Base-by-base conservation (phyloP, 2,329 filamentous ascomycete genomes). In the Cladosporium sp. region DNA sequence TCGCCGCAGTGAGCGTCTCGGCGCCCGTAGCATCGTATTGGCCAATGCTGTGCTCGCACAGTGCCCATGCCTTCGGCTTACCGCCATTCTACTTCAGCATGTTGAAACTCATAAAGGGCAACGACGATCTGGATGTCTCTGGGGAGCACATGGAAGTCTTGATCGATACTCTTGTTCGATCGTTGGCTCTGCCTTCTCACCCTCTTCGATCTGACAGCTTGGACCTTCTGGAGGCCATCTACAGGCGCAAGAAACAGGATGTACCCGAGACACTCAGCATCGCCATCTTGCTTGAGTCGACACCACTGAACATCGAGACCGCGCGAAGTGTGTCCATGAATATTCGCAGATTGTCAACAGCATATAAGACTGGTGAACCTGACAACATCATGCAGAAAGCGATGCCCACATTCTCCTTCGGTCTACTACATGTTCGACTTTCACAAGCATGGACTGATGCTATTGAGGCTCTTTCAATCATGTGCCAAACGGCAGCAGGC, bases 391-490 rank as follows among this genome's bases (percentile, higher is more conserved):
- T 95, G 63, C 80, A 83, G 60, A 81, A 83, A 66, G 85, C 91
- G 6, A 82, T 97, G 30, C 89, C 92, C 0, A 82, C 84, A 0
- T 97, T 92, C 68, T 86, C 91, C 66, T 96, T 97, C 66, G 94
- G 94, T 51, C 83, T 97, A 74, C 81, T 97, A 60, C 94, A 92
- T 0, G 86, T 96, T 51, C 90, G 88, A 65, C 80, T 97, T 64
- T 84, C 92, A 0, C 91, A 91, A 37, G 80, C 95, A 5, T 97
- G 93, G 90, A 90, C 96, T 61, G 90, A 96, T 67, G 84, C 90
- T 0, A 85, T 88, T 52, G 83, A 86, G 57, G 86, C 89, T 0
- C 76, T 99, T 68, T 88, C 90, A 67, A 81, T 87, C 54, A 86
- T 99, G 56, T 83, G 86, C 19, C 82, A 89, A 64, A 82, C 81